Evolutionary conservation across 2,329 filamentous ascomycete genomes (phyloP).

Genomic region (Nannizzia gypsea): DNA sequence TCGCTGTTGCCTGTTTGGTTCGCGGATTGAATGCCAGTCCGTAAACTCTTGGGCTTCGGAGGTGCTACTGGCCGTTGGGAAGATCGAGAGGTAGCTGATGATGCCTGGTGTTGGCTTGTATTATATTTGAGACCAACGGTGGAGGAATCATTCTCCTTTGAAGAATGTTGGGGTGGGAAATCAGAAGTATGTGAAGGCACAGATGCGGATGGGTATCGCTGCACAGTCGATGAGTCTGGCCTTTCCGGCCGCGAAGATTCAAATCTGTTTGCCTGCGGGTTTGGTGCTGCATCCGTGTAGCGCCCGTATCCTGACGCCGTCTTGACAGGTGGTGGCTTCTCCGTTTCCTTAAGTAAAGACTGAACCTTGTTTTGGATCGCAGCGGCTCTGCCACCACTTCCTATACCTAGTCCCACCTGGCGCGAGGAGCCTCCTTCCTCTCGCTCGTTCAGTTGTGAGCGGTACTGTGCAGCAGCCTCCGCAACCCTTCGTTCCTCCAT

Average conservation of each 20-base stretch:
- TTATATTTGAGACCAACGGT: conserved; percentile 1
- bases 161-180: conserved; percentile 2
- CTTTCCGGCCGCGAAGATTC: conserved; percentile 15
- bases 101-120: conserved; percentile 16
- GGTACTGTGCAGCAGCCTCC: conserved; percentile 78
- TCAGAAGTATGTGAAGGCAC: background rate
- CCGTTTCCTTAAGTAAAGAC: conserved; percentile 68
- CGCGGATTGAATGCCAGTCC: conserved; percentile 32
- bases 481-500: conserved; percentile 87
- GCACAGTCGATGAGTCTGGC: conserved; percentile 3
- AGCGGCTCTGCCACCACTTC: conserved; percentile 53
- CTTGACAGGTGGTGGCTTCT: conserved; percentile 46
- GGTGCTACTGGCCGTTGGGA: conserved; percentile 43
- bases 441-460: conserved; percentile 56
- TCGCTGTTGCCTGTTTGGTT: conserved; percentile 17
- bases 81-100: conserved; percentile 22
- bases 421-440: conserved; percentile 37
- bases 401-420: conserved; percentile 26
- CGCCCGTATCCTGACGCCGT: conserved; percentile 86
- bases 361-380: conserved; percentile 88
- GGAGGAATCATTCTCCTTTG: conserved; percentile 7
- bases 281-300: conserved; percentile 51
- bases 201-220: background rate
- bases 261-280: conserved; percentile 30
- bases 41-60: conserved; percentile 50